Evolutionary conservation across 2,329 filamentous ascomycete genomes (phyloP), one percentile per base, ranked within the genome.

Genomic region (Colletotrichum gigasporum): DNA sequence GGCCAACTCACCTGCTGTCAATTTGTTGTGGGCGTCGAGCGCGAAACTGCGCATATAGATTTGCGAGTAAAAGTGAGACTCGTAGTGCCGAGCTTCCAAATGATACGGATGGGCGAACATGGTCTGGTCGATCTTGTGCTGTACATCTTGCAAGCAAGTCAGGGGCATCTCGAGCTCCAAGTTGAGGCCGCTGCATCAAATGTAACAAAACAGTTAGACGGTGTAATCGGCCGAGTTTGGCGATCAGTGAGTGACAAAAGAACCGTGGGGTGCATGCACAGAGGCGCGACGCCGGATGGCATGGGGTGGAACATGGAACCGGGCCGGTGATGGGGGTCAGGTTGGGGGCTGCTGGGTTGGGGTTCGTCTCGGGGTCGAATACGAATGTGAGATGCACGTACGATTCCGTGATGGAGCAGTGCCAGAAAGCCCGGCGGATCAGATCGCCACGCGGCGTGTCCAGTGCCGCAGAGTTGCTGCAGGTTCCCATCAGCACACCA

Each of bases 41-140:
- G 84, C 83, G 3, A 89, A 74, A 22, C 83, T 78, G 18, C 84
- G 79, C 16, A 90, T 77, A 10, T 85, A 83, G 45, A 90, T 84
- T 69, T 89, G 86, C 0, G 87, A 87, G 2, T 85, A 80, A 71
- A 87, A 89, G 68, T 89, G 82, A 63, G 87, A 83, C 65, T 86
- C 82, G 60, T 85, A 86, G 63, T 87, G 81, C 2, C 37, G 30
- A 30, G 26, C 26, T 48, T 16, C 6, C 34, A 41, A 11, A 28
- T 24, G 20, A 54, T 22, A 50, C 35, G 35, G 1, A n/a, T 60
- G 32, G 28, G 37, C 20, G 44, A 65, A 61, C 16, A 45, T 41
- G 11, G 42, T 26, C 32, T 35, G 9, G 3, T 12, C 85, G 82
- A 4, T 89, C 81, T n/a, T 79, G 20, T 67, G 24, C 82, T 78